Conservation (phyloP, 2,329 filamentous ascomycete genomes). For the Aspergillus tanneri region DNA sequence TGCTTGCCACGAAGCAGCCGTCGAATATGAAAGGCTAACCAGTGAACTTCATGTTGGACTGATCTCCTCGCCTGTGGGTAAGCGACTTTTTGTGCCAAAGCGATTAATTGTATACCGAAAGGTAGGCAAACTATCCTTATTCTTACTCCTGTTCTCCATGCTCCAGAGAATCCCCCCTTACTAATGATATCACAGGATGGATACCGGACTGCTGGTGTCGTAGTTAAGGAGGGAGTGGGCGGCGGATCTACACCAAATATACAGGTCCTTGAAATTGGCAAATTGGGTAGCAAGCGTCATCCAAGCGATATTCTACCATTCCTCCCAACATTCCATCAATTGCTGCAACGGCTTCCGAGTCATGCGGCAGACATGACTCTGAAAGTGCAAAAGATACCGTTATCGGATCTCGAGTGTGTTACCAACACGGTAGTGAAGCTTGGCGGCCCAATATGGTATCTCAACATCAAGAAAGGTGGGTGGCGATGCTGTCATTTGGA, state of each 20-base stretch:
- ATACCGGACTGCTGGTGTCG: constrained; percentile 75
- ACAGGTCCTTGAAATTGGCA: constrained; percentile 75
- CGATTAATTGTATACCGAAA: constrained; percentile 79
- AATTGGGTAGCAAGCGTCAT: constrained; percentile 66
- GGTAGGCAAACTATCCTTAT: constrained; percentile 31
- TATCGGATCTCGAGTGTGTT: constrained; percentile 80
- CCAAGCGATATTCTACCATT: constrained; percentile 87
- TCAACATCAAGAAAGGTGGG: constrained; percentile 53
- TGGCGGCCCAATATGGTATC: constrained; percentile 47
- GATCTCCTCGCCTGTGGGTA: constrained; percentile 76
- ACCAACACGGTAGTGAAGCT: constrained; percentile 65
- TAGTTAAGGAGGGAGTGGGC: constrained; percentile 72
- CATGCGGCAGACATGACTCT: constrained; percentile 65
- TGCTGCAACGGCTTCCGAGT: constrained; percentile 67
- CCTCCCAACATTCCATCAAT: constrained; percentile 65
- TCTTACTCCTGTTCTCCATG: neutral
- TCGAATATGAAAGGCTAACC: constrained; percentile 78
- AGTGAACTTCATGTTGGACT: constrained; percentile 74
- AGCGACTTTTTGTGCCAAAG: constrained; percentile 72
- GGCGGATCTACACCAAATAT: constrained; percentile 67
- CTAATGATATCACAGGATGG: constrained; percentile 59
- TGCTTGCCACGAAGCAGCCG: constrained; percentile 74
- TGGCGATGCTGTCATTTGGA: neutral
- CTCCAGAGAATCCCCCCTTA: neutral
- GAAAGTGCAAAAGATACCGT: constrained; percentile 66